These are phyloP conservation scores for Cryptosporidium tyzzeri DNA, from an alignment of 169 alveolate genomes.

Conservation along the genomic window DNA sequence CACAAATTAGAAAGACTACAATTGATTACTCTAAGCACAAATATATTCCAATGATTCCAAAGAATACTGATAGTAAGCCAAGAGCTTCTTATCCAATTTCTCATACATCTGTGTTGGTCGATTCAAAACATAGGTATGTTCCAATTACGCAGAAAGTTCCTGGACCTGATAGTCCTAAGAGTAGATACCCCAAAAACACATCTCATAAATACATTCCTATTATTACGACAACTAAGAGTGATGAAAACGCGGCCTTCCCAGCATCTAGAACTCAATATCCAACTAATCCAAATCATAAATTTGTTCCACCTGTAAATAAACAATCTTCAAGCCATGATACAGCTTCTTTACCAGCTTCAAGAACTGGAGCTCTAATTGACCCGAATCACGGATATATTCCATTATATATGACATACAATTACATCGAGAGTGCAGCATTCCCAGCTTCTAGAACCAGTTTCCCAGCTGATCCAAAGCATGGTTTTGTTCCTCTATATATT, in stretches of 20 bases:
- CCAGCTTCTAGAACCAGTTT: slow-evolving; percentile 51
- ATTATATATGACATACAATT: no score
- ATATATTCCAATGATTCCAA: slow-evolving; percentile 30
- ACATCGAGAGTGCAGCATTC: background rate
- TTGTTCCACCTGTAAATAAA: background rate
- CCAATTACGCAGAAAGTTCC: background rate
- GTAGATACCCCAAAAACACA: background rate
- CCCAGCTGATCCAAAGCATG: slow-evolving; percentile 35
- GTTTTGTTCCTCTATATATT: background rate
- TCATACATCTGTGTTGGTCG: slow-evolving; percentile 15
- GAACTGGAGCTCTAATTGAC: slow-evolving; percentile 11
- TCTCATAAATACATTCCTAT: slow-evolving; percentile 5
- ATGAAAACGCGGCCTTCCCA: slow-evolving; percentile 21
- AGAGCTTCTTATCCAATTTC: slow-evolving; percentile 37
- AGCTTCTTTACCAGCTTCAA: slow-evolving; percentile 12
- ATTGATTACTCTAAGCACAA: slow-evolving; percentile 12
- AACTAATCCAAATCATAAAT: slow-evolving; percentile 1
- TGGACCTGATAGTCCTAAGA: background rate
- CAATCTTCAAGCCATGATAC: background rate
- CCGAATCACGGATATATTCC: slow-evolving; percentile 22
- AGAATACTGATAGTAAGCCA: background rate
- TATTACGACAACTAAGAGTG: background rate
- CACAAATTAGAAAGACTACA: background rate
- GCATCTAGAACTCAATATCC: slow-evolving; percentile 36
- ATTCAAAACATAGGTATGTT: slow-evolving; percentile 11